Evolutionary conservation across 164 flowering plant species (phyloP).

Genomic region (Stephania cephalantha): DNA sequence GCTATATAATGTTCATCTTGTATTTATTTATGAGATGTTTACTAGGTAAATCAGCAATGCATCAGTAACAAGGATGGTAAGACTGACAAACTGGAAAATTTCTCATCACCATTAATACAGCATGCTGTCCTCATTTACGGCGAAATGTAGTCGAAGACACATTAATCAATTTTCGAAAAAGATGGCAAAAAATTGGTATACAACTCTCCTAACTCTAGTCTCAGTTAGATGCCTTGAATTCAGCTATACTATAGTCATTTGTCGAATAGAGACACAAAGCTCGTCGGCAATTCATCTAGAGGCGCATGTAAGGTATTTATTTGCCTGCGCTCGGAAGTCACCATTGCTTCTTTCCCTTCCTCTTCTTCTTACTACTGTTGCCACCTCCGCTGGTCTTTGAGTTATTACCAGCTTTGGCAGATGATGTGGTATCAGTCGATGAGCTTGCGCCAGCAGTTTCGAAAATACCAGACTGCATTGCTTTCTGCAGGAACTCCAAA

Average conservation of each 20-base stretch:
- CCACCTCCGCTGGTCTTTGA: constrained; percentile 29
- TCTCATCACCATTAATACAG: background rate
- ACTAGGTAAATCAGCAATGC: background rate
- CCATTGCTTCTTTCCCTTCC: constrained; percentile 87
- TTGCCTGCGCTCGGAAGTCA: constrained; percentile 18
- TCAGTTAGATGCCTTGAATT: background rate
- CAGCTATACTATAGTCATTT: background rate
- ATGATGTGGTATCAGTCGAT: constrained; percentile 42
- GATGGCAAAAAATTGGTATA: background rate
- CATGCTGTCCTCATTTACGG: background rate
- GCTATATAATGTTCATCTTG: background rate
- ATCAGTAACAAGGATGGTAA: background rate
- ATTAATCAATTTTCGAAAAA: background rate
- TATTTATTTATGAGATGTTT: background rate
- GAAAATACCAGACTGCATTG: constrained; percentile 69
- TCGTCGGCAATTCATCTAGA: background rate
- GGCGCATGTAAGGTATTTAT: background rate
- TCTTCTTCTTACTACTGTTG: constrained; percentile 55
- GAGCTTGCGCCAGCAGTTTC: constrained; percentile 36
- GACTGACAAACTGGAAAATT: background rate
- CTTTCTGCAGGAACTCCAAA: constrained; percentile 78
- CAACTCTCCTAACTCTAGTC: background rate
- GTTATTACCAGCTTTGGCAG: constrained; percentile 29
- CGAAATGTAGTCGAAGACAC: background rate
- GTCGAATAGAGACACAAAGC: background rate